Evolutionary conservation across 768 basidiomycete genomes (phyloP).

Genomic region (Rossbeevera mucosa): DNA sequence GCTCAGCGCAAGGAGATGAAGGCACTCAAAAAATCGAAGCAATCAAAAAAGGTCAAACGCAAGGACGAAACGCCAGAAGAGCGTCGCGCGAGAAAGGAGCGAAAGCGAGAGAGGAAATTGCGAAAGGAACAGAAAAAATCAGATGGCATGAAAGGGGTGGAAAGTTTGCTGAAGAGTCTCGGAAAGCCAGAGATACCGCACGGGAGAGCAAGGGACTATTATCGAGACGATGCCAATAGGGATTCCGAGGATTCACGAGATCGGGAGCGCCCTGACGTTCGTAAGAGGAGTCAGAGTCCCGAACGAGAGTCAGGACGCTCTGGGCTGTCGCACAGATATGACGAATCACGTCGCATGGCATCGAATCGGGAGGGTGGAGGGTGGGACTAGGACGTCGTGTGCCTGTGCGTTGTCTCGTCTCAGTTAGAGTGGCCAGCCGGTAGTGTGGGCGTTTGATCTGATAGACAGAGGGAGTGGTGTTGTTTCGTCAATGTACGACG

Average conservation of each 20-base stretch:
- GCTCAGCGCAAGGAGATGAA: conserved; percentile 70
- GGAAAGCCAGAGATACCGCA: conserved; percentile 21
- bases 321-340: conserved; percentile 1
- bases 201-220: conserved; percentile 7
- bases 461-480: not conserved
- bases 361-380: not conserved
- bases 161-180: conserved; percentile 56
- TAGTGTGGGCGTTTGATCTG: not conserved
- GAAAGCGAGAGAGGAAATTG: conserved; percentile 64
- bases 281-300: conserved; percentile 16
- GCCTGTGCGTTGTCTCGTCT: conserved; percentile 3
- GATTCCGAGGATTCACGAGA: conserved; percentile 11
- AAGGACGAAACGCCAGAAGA: conserved; percentile 80
- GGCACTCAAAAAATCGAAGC: conserved; percentile 56
- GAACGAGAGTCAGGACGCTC: conserved; percentile 11
- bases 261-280: conserved; percentile 14
- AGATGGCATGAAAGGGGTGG: conserved; percentile 59
- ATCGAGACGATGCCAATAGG: conserved; percentile 9
- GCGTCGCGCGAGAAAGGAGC: conserved; percentile 67
- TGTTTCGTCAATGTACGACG: not conserved
- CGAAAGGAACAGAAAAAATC: conserved; percentile 51
- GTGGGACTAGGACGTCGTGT: conserved; percentile 1
- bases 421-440: not conserved
- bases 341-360: not conserved
- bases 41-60: conserved; percentile 57